phyloP scores from a whole-genome alignment of 805 yeast species.

The Yamadazyma scolyti region DNA sequence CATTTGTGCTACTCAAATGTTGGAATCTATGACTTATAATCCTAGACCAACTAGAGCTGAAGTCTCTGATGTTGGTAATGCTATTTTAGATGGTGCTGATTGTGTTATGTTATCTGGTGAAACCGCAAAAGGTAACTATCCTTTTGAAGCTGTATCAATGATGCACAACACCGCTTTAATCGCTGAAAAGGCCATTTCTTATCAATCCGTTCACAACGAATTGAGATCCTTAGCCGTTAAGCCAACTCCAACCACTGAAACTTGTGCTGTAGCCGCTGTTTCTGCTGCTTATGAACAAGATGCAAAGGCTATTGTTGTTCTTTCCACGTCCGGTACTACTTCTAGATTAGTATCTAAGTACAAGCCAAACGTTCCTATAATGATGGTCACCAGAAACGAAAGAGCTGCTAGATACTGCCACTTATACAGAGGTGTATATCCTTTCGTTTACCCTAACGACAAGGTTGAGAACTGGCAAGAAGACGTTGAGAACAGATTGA shows the following conservation, averaged over 20 bases:
- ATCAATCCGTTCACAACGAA: slow-evolving; percentile 80
- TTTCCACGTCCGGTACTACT: slow-evolving; percentile 92
- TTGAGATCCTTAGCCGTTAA: slow-evolving; percentile 77
- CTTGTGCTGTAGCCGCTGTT: slow-evolving; percentile 96
- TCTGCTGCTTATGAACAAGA: slow-evolving; percentile 93
- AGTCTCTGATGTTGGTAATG: slow-evolving; percentile 98
- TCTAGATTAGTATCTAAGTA: slow-evolving; percentile 96
- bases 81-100: slow-evolving; percentile 98
- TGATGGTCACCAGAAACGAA: slow-evolving; percentile 96
- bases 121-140: slow-evolving; percentile 99
- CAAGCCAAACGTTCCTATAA: slow-evolving; percentile 95
- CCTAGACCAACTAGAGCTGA: slow-evolving; percentile 99
- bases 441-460: slow-evolving; percentile 74
- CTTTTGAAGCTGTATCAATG: slow-evolving; percentile 95
- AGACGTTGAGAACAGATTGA: slow-evolving; percentile 93
- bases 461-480: slow-evolving; percentile 84
- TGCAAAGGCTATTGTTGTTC: slow-evolving; percentile 94
- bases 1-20: slow-evolving; percentile 99
- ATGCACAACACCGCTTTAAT: slow-evolving; percentile 97
- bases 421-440: slow-evolving; percentile 97
- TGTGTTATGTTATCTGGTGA: slow-evolving; percentile 99
- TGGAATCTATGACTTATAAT: slow-evolving; percentile 98
- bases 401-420: slow-evolving; percentile 93
- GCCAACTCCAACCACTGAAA: slow-evolving; percentile 93
- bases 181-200: slow-evolving; percentile 96